phyloP scores from a whole-genome alignment of 139 green algal species.

The Pseudopediastrum boryanum region DNA sequence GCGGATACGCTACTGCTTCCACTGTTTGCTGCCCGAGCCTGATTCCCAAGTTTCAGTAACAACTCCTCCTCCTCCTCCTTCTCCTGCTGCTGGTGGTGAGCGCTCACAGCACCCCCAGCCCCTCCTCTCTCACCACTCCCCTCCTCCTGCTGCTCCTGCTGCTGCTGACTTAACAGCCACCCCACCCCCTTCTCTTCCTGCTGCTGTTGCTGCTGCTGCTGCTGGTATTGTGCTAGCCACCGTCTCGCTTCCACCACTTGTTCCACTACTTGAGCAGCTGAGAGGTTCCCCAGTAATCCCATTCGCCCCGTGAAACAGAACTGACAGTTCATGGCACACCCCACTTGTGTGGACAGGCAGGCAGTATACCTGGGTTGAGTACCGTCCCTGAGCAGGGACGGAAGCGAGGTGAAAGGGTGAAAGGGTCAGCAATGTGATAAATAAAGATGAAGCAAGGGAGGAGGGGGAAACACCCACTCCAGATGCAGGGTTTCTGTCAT shows the following conservation, averaged over 20 bases:
- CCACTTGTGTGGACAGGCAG: conserved; percentile 77
- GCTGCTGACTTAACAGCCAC: not conserved
- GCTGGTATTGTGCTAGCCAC: conserved; percentile 22
- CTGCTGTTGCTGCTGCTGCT: conserved; percentile 35
- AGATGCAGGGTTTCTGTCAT: too few species aligned
- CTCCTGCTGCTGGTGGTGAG: conserved; percentile 4
- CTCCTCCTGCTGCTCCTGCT: conserved; percentile 10
- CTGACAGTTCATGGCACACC: conserved; percentile 74
- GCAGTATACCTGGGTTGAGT: conserved; percentile 67
- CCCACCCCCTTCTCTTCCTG: not conserved
- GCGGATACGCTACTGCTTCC: too few species aligned
- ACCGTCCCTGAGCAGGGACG: conserved; percentile 39
- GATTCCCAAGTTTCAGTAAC: not conserved
- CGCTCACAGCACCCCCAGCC: too few species aligned
- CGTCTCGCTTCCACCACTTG: conserved; percentile 57
- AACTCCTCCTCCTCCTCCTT: not conserved
- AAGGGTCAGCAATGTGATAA: too few species aligned
- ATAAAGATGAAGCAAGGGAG: too few species aligned
- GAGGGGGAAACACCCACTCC: too few species aligned
- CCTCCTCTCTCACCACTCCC: too few species aligned
- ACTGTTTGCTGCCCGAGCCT: not conserved
- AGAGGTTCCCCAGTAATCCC: conserved; percentile 77
- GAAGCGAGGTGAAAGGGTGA: too few species aligned
- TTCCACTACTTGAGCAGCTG: conserved; percentile 81
- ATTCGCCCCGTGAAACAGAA: conserved; percentile 86